Evolutionary conservation across 805 yeast species (phyloP), one percentile per base, ranked within the genome.

Genomic region (Saturnispora zaruensis): DNA sequence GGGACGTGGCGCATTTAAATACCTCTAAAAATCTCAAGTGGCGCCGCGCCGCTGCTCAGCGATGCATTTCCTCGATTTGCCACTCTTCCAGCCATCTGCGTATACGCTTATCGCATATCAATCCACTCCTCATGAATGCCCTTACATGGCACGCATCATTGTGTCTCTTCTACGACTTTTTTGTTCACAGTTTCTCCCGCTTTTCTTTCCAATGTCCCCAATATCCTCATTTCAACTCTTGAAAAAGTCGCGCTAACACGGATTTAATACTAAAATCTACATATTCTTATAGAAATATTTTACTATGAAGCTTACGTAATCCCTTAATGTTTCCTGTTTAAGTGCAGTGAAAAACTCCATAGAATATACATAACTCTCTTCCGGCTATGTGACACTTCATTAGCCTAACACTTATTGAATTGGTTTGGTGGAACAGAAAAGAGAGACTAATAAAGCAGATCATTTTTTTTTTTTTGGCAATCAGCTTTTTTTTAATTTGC

Each of bases 1-100:
- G 41, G 45, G 45, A 25, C 34, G 45, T 25, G 43, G 43, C 43
- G 43, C 43, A 23, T 34, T 45, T 45, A 34, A 26, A 45, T 34
- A 34, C 24, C 40, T 28, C 38, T 37, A 37, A 36, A 36, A 24
- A 20, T n/a, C 7, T 30, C 37, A 14, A 42, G 36, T 42, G 45
- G 45, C 45, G 34, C 45, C 45, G 48, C 42, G 48, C 34, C 30
- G 3, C 42, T 38, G 28, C 42, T 21, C 42, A 38, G 28, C 25
- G 11, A 7, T 16, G 13, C 25, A 13, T 23, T 13, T 18, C 14
- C n/a, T 8, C 2, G 6, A 4, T 16, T 37, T 38, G 28, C 25
- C 4, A 7, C 16, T 8, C 16, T 13, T 8, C 8, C 9, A 14
- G 8, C 14, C 4, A 3, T 38, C 11, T 14, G 11, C 5, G 24